A percentile compares a stretch with the other conserved stretches of the same genome.
These are phyloP conservation scores for Candida tropicalis DNA, from an alignment of 1,139 yeast species.

Conservation along the genomic window DNA sequence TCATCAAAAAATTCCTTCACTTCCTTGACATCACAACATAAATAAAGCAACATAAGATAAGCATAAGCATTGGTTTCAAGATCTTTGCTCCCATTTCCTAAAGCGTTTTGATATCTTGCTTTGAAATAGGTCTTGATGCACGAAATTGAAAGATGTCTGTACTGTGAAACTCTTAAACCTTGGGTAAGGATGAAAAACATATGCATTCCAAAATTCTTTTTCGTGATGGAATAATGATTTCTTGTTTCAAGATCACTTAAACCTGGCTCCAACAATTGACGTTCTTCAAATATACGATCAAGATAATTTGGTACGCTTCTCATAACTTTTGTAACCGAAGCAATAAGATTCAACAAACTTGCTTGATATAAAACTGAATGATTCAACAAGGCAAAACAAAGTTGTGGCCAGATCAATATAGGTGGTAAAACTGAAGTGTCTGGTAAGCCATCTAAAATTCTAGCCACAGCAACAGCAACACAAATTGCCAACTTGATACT, in stretches of 20 bases:
- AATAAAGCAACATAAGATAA: constrained; percentile 59
- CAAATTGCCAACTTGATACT: constrained; percentile 40
- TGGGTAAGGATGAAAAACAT: constrained; percentile 55
- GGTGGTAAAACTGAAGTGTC: constrained; percentile 56
- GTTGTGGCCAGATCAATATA: constrained; percentile 65
- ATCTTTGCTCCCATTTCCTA: constrained; percentile 8
- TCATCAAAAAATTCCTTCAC: constrained; percentile 48
- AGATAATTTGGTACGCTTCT: constrained; percentile 26
- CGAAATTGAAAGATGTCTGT: constrained; percentile 57
- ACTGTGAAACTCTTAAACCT: constrained; percentile 66
- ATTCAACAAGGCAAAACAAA: constrained; percentile 40
- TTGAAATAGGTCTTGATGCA: constrained; percentile 54
- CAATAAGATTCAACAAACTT: constrained; percentile 46
- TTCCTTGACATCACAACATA: constrained; percentile 51
- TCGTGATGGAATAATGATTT: constrained; percentile 43
- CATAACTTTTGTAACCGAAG: constrained; percentile 29
- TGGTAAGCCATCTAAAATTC: constrained; percentile 65
- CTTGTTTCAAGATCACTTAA: constrained; percentile 49
- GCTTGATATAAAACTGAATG: constrained; percentile 53
- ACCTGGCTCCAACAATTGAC: constrained; percentile 42
- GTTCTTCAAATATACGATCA: constrained; percentile 39
- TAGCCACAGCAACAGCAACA: constrained; percentile 53
- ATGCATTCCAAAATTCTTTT: constrained; percentile 57
- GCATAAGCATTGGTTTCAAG: constrained; percentile 28
- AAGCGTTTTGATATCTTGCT: constrained; percentile 34